Conservation (phyloP, 192 early-diverging fungal species). For the Coemansia sp. region DNA sequence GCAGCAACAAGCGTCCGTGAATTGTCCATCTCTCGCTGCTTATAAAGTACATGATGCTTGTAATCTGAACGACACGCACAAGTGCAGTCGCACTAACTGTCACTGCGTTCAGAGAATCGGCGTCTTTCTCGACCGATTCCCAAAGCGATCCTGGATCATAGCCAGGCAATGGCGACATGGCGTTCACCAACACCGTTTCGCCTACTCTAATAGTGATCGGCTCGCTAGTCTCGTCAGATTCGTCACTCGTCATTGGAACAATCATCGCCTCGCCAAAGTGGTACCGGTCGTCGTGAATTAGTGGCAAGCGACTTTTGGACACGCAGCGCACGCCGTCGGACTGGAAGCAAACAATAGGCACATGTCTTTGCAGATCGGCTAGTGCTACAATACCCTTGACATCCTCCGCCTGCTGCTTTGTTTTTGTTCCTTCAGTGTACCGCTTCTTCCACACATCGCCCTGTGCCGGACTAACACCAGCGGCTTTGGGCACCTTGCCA, state of each 20-base stretch:
- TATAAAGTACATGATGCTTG: slow-evolving; percentile 29
- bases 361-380: slow-evolving; percentile 18
- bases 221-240: slow-evolving; percentile 32
- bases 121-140: slow-evolving; percentile 11
- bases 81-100: slow-evolving; percentile 13
- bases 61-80: slow-evolving; percentile 26
- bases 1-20: slow-evolving; percentile 58
- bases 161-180: slow-evolving; percentile 15
- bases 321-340: not conserved
- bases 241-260: slow-evolving; percentile 27
- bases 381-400: slow-evolving; percentile 34
- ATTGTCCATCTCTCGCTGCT: slow-evolving; percentile 34
- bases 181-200: slow-evolving; percentile 25
- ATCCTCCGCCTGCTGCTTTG: slow-evolving; percentile 15
- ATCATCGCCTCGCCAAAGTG: slow-evolving; percentile 22
- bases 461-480: not conserved
- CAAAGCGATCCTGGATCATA: slow-evolving; percentile 18
- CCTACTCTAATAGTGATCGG: slow-evolving; percentile 52
- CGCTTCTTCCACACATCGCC: slow-evolving; percentile 27
- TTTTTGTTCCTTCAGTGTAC: slow-evolving; percentile 20
- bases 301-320: slow-evolving; percentile 10
- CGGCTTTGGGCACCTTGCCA: not conserved
- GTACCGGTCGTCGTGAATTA: slow-evolving; percentile 6
- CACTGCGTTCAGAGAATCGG: slow-evolving; percentile 1
- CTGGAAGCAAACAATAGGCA: slow-evolving; percentile 20